Evolutionary conservation across 768 basidiomycete genomes (phyloP).

Genomic region (Lentinula edodes): DNA sequence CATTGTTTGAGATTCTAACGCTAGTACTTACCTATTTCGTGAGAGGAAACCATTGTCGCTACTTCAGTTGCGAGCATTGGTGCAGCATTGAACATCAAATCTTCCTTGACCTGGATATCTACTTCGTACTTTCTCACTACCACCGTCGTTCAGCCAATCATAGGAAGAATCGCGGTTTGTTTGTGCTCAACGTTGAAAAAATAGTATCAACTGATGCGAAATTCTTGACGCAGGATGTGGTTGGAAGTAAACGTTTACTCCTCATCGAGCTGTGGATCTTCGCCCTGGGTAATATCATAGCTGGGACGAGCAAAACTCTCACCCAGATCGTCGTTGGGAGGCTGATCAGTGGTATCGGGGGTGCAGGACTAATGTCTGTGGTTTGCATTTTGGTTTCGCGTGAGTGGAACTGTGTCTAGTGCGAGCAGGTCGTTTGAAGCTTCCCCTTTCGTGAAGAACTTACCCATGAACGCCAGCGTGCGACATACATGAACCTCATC

Average conservation of each 20-base stretch:
- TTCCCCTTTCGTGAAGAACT: constrained; percentile 12
- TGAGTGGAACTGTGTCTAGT: constrained; percentile 7
- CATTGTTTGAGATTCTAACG: not conserved
- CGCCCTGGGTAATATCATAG: constrained; percentile 19
- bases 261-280: constrained; percentile 21
- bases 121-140: constrained; percentile 21
- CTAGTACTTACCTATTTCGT: not conserved
- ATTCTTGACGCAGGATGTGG: constrained; percentile 15
- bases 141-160: constrained; percentile 19
- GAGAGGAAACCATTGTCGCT: constrained; percentile 21
- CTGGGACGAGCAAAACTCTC: constrained; percentile 17
- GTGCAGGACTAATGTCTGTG: constrained; percentile 19
- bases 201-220: too few species aligned
- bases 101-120: constrained; percentile 20
- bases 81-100: constrained; percentile 17
- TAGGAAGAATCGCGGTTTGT: constrained; percentile 19
- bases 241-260: constrained; percentile 18
- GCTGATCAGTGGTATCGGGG: constrained; percentile 20
- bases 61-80: constrained; percentile 20
- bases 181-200: too few species aligned
- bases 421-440: not conserved
- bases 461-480: constrained; percentile 20
- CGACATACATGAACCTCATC: constrained; percentile 21
- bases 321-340: constrained; percentile 20
- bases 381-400: constrained; percentile 18